These are phyloP conservation scores for Phaffomyces opuntiae DNA, from an alignment of 805 yeast species.

Conservation along the genomic window DNA sequence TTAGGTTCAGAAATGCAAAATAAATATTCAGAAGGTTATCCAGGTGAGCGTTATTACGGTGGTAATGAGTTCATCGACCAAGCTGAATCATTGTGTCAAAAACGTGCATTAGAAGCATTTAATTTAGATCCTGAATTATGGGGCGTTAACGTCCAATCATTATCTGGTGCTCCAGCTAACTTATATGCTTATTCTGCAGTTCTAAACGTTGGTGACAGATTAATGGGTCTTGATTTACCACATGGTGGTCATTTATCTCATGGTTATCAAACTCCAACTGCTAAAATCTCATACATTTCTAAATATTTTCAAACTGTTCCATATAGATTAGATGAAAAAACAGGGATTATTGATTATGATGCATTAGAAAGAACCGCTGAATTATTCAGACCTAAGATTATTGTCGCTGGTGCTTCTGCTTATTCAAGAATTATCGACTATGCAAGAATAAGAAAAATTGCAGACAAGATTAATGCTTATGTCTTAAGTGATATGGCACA, in stretches of 20 bases:
- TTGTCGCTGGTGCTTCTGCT: slow-evolving; percentile 98
- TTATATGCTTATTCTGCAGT: slow-evolving; percentile 93
- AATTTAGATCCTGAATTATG: slow-evolving; percentile 71
- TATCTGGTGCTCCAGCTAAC: slow-evolving; percentile 97
- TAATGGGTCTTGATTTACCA: slow-evolving; percentile 97
- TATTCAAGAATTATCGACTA: slow-evolving; percentile 95
- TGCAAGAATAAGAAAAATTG: slow-evolving; percentile 92
- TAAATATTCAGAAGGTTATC: slow-evolving; percentile 98
- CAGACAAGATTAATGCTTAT: slow-evolving; percentile 96
- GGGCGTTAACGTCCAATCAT: slow-evolving; percentile 97
- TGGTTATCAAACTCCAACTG: slow-evolving; percentile 92
- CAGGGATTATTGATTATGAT: slow-evolving; percentile 96
- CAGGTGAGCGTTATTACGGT: slow-evolving; percentile 98
- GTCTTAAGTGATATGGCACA: slow-evolving; percentile 98
- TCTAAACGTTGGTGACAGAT: slow-evolving; percentile 90
- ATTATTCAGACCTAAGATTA: slow-evolving; percentile 90
- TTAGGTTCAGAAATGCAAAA: slow-evolving; percentile 97
- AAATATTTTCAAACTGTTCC: slow-evolving; percentile 99
- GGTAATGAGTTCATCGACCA: slow-evolving; percentile 96
- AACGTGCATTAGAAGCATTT: slow-evolving; percentile 91
- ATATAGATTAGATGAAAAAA: slow-evolving; percentile 83
- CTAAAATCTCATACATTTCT: slow-evolving; percentile 92
- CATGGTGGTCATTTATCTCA: slow-evolving; percentile 99
- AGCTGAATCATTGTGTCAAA: slow-evolving; percentile 87
- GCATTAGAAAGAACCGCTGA: slow-evolving; percentile 86